Evolutionary conservation across 768 basidiomycete species (phyloP), one percentile per base, ranked within the genome.

Genomic region (Russula earlei): DNA sequence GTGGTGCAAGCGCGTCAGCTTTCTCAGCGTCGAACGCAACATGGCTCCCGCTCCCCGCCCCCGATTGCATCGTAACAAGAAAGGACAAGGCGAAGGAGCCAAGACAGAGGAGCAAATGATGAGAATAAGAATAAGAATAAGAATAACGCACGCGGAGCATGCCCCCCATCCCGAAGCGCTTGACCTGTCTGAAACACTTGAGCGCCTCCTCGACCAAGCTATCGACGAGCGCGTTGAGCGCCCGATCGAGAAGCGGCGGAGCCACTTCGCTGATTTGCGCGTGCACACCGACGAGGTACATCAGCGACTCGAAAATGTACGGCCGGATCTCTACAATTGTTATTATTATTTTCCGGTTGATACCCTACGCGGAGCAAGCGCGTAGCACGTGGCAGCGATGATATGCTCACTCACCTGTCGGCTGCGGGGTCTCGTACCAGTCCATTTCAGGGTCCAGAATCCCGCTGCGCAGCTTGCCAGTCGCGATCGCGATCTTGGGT

Each of bases 121-220:
- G n/a, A 34, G 29, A 52, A 25, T 55, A 45, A 36, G 17, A 17
- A 36, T 14, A 46, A 24, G n/a, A 24, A 43, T 12, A 40, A 33
- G 27, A 44, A 37, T 25, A 25, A 76, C 86, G 56, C 67, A 96
- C 94, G 46, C 91, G 82, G 42, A 99, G 77, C 96, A 98, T 98
- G 9, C 96, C 96, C 29, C 96, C 96, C 85, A 97, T 96, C 17
- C 94, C 93, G 66, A 96, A 97, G 47, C 85, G 79, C 65, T 85
- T 86, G 40, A 98, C 83, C 69, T 93, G 85, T 63, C 80, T 80
- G 79, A 99, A 94, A 69, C 85, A 89, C 14, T 75, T 77, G 52
- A 97, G 74, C 0, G 93, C 87, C 64, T 93, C 91, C 9, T 81
- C 77, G 14, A 92, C 87, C 17, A 95, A 73, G 56, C 87, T 85